A percentile compares a stretch with the other conserved stretches of the same genome.
Conservation (phyloP, 495 filamentous ascomycete genomes). For the Aspergillus asperescens region DNA sequence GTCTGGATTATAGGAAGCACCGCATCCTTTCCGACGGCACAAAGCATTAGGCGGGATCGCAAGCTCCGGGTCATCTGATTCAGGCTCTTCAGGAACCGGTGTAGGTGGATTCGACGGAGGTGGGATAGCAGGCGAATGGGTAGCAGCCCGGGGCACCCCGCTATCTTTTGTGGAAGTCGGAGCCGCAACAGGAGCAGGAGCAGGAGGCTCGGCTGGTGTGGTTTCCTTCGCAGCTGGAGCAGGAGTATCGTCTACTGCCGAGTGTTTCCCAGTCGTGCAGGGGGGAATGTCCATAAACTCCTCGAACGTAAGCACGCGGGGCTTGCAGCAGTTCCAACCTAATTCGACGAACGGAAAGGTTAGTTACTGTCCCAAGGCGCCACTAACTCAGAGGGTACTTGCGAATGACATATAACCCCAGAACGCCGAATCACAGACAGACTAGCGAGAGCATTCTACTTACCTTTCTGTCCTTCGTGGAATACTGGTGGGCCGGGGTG, state of each 20-base stretch:
- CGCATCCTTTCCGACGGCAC: slow-evolving; percentile 76
- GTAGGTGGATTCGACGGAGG: slow-evolving; percentile 54
- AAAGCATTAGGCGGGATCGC: slow-evolving; percentile 64
- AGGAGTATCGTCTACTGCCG: slow-evolving; percentile 72
- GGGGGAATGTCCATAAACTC: slow-evolving; percentile 94
- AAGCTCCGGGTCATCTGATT: slow-evolving; percentile 73
- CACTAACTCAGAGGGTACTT: slow-evolving; percentile 12
- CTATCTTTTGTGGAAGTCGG: slow-evolving; percentile 21
- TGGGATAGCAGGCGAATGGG: slow-evolving; percentile 45
- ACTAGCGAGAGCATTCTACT: slow-evolving; percentile 34
- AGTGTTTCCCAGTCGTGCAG: slow-evolving; percentile 92
- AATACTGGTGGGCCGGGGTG: slow-evolving; percentile 94
- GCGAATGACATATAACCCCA: background rate
- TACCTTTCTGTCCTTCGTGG: slow-evolving; percentile 99
- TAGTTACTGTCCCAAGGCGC: background rate
- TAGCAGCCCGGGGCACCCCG: slow-evolving; percentile 24
- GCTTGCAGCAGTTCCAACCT: slow-evolving; percentile 99
- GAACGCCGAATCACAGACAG: background rate
- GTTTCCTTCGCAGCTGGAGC: slow-evolving; percentile 44
- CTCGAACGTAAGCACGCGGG: slow-evolving; percentile 95
- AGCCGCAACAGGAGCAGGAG: slow-evolving; percentile 10
- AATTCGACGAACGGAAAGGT: slow-evolving; percentile 15
- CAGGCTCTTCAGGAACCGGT: slow-evolving; percentile 69
- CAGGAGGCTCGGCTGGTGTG: slow-evolving; percentile 25
- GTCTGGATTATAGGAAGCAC: slow-evolving; percentile 54